phyloP scores from a whole-genome alignment of 139 green algal species.

The Chlorella sp. region DNA sequence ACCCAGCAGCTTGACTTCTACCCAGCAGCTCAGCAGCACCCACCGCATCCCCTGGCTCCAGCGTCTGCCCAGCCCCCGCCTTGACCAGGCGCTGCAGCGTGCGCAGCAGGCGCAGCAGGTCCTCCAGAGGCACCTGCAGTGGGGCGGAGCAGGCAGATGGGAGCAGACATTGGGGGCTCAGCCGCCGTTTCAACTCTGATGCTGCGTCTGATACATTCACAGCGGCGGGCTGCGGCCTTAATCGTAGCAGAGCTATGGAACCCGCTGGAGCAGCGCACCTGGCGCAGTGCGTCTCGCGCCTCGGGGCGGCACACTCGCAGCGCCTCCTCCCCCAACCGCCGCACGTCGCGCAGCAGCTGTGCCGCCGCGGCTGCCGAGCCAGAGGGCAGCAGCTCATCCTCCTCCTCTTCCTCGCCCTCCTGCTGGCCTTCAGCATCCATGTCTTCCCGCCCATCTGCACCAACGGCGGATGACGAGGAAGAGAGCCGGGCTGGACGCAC shows the following conservation, averaged over 20 bases:
- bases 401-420: conserved; percentile 15
- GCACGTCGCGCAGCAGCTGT: conserved; percentile 15
- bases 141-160: too few species aligned
- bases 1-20: neutral
- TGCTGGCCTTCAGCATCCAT: neutral
- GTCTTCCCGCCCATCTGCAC: neutral
- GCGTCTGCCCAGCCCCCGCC: neutral
- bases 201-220: too few species aligned
- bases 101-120: conserved; percentile 36
- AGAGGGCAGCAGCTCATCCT: neutral
- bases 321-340: conserved; percentile 24
- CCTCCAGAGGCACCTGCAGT: conserved; percentile 7
- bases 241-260: too few species aligned
- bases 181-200: neutral
- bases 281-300: neutral
- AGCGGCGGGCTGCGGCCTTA: too few species aligned
- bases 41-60: conserved; percentile 22
- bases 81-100: conserved; percentile 13
- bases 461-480: neutral
- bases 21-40: neutral
- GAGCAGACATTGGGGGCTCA: too few species aligned
- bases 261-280: too few species aligned
- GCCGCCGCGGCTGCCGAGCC: neutral
- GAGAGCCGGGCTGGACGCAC: neutral
- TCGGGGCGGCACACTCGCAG: conserved; percentile 19